A percentile compares a stretch with the other conserved stretches of the same genome.
These are phyloP conservation scores for Corchorus capsularis DNA, from an alignment of 345 rosid genomes.

Conservation along the genomic window DNA sequence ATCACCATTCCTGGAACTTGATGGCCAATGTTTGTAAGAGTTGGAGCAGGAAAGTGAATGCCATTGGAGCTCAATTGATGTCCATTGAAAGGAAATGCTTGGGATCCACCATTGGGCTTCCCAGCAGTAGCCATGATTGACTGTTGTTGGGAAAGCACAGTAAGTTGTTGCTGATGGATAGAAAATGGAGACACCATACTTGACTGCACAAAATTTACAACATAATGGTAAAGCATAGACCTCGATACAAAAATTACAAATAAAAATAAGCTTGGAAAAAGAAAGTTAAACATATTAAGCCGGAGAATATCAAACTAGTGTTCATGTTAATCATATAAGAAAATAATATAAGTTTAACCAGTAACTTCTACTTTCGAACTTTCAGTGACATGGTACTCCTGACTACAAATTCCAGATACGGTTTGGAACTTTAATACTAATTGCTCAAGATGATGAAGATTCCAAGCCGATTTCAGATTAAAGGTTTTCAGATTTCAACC, in stretches of 20 bases:
- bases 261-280: not conserved
- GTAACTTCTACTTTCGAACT: not conserved
- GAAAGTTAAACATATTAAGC: not conserved
- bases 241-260: not conserved
- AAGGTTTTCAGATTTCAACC: slow-evolving; percentile 4
- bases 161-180: slow-evolving; percentile 52
- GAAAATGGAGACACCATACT: slow-evolving; percentile 53
- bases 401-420: not conserved
- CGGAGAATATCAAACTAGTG: not conserved
- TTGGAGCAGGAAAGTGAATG: slow-evolving; percentile 20
- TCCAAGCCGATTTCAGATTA: not conserved
- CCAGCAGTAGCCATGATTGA: slow-evolving; percentile 35
- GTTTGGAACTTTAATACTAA: too few relatives aligned
- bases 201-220: slow-evolving; percentile 39
- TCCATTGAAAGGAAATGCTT: slow-evolving; percentile 18
- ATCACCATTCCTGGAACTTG: slow-evolving; percentile 41
- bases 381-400: not conserved
- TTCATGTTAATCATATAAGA: not conserved
- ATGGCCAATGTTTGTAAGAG: slow-evolving; percentile 26
- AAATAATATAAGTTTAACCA: not conserved
- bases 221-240: not conserved
- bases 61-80: slow-evolving; percentile 30
- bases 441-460: not conserved
- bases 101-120: slow-evolving; percentile 30
- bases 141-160: slow-evolving; percentile 51